Conservation (phyloP, 495 filamentous ascomycete species). For the Penicillium turbatum region DNA sequence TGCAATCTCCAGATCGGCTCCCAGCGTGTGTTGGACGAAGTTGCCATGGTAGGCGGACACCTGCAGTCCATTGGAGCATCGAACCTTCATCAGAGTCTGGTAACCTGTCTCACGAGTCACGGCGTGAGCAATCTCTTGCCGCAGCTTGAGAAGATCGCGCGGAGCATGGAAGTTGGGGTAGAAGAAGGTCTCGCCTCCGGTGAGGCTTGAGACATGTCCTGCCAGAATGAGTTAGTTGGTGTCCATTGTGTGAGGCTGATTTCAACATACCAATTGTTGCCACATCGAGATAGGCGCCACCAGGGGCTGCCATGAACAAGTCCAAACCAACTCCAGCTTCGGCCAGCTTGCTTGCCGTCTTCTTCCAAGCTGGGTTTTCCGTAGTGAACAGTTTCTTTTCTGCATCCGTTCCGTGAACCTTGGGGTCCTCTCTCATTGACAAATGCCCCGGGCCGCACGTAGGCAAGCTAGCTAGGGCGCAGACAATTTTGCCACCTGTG, state of each 20-base stretch:
- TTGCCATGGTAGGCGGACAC: slow-evolving; percentile 92
- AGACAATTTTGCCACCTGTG: slow-evolving; percentile 91
- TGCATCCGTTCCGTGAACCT: slow-evolving; percentile 78
- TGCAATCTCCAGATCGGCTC: slow-evolving; percentile 93
- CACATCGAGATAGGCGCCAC: slow-evolving; percentile 87
- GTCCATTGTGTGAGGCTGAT: background rate
- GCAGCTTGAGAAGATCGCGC: slow-evolving; percentile 78
- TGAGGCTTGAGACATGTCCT: slow-evolving; percentile 50
- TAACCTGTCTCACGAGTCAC: slow-evolving; percentile 92
- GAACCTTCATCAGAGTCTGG: slow-evolving; percentile 96
- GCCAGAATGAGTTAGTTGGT: slow-evolving; percentile 11
- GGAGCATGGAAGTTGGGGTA: slow-evolving; percentile 93
- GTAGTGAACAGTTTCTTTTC: slow-evolving; percentile 91
- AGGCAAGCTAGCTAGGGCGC: slow-evolving; percentile 75
- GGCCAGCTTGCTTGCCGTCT: slow-evolving; percentile 80
- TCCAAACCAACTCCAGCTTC: slow-evolving; percentile 84
- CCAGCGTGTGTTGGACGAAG: slow-evolving; percentile 90
- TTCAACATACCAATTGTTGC: slow-evolving; percentile 77
- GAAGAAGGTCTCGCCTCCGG: slow-evolving; percentile 90
- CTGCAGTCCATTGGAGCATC: slow-evolving; percentile 94
- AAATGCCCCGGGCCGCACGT: slow-evolving; percentile 86
- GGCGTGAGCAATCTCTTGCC: slow-evolving; percentile 78
- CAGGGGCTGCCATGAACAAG: slow-evolving; percentile 88
- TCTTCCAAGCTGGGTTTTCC: slow-evolving; percentile 79
- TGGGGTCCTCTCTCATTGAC: slow-evolving; percentile 79